Conservation (phyloP, 2,329 filamentous ascomycete species). For the Xylariaceae sp. region DNA sequence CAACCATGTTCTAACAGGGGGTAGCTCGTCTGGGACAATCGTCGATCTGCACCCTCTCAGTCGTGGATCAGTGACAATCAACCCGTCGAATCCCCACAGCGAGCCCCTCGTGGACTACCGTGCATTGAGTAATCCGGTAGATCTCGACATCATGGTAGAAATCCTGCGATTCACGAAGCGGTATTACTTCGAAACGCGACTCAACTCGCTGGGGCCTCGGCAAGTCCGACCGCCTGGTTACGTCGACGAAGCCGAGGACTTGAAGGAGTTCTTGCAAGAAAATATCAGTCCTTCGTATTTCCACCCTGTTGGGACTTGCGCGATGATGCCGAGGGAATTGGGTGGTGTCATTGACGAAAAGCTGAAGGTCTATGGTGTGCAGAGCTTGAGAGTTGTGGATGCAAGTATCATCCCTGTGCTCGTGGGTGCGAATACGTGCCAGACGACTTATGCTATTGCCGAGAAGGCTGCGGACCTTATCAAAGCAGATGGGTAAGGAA, state of each 20-base stretch:
- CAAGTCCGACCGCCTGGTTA: conserved; percentile 33
- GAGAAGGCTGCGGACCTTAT: conserved; percentile 38
- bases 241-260: conserved; percentile 32
- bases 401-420: conserved; percentile 46
- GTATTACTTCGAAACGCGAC: conserved; percentile 36
- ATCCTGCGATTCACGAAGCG: conserved; percentile 37
- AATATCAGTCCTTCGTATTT: conserved; percentile 31
- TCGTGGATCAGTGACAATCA: conserved; percentile 38
- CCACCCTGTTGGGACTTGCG: conserved; percentile 42
- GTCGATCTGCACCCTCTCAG: conserved; percentile 34
- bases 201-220: conserved; percentile 32
- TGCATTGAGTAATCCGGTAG: conserved; percentile 38
- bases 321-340: conserved; percentile 43
- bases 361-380: conserved; percentile 46
- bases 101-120: conserved; percentile 40
- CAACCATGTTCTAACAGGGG: conserved; percentile 32
- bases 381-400: conserved; percentile 45
- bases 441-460: conserved; percentile 50
- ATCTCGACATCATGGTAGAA: conserved; percentile 37
- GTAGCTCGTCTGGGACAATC: conserved; percentile 23
- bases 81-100: conserved; percentile 36
- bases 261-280: conserved; percentile 25
- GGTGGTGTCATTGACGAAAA: conserved; percentile 44
- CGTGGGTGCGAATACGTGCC: conserved; percentile 46
- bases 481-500: conserved; percentile 7